Percentiles rank a stretch among this genome's conserved stretches.
phyloP scores from a whole-genome alignment of 441 rosid genomes.

The Adansonia madagascariensis region DNA sequence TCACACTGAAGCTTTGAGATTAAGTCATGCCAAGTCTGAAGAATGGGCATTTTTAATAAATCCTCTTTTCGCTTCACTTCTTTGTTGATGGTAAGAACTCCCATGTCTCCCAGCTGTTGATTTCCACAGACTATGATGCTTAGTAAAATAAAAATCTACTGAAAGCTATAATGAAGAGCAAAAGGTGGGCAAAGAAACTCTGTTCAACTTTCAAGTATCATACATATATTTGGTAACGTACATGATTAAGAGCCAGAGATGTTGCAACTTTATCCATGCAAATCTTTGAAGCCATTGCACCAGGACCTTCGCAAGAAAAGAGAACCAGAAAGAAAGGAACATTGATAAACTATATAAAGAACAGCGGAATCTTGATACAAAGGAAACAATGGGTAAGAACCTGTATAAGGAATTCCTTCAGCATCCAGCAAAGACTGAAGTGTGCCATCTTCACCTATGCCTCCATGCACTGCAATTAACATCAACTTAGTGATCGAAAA shows the following conservation, averaged over 20 bases:
- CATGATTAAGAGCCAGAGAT: conserved; percentile 79
- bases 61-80: conserved; percentile 67
- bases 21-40: conserved; percentile 64
- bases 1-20: conserved; percentile 68
- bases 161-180: conserved; percentile 8
- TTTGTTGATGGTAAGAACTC: conserved; percentile 86
- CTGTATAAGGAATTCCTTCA: conserved; percentile 85
- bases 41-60: conserved; percentile 52
- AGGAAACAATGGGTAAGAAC: conserved; percentile 33
- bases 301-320: conserved; percentile 69
- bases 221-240: conserved; percentile 37
- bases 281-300: conserved; percentile 72
- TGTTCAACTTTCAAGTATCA: not conserved
- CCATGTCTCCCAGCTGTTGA: conserved; percentile 70
- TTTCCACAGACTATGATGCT: conserved; percentile 29
- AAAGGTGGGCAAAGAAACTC: not conserved
- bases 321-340: conserved; percentile 21
- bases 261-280: conserved; percentile 96
- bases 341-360: conserved; percentile 7
- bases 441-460: conserved; percentile 97
- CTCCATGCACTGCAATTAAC: conserved; percentile 78
- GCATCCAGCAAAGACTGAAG: conserved; percentile 80
- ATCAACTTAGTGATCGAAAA: conserved; percentile 26
- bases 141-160: conserved; percentile 19
- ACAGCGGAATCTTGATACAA: not conserved